Evolutionary conservation across 2,329 filamentous ascomycete species (phyloP).

Genomic region (Neofusicoccum parvum): DNA sequence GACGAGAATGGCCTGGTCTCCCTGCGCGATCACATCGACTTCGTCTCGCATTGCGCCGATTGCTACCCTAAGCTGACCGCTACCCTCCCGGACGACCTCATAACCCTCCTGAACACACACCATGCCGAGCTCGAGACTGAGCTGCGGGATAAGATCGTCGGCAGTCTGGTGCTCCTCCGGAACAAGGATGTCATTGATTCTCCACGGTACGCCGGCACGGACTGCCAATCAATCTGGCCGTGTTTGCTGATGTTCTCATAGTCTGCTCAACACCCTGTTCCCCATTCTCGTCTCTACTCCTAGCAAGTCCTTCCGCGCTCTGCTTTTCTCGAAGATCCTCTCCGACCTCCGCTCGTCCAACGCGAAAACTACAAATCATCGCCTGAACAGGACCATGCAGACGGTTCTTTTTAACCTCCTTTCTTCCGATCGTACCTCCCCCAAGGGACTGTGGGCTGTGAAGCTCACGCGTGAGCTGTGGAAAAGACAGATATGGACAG

Average conservation of each 20-base stretch:
- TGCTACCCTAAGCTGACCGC: conserved; percentile 83
- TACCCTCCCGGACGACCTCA: conserved; percentile 78
- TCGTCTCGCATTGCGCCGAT: conserved; percentile 90
- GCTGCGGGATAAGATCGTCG: conserved; percentile 90
- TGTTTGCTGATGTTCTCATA: conserved; percentile 22
- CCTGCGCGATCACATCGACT: conserved; percentile 88
- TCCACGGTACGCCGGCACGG: conserved; percentile 51
- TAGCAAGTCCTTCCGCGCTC: conserved; percentile 81
- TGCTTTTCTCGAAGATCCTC: conserved; percentile 88
- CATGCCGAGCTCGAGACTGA: conserved; percentile 82
- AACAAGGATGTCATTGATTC: conserved; percentile 94
- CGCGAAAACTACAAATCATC: conserved; percentile 84
- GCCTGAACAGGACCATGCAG: conserved; percentile 89
- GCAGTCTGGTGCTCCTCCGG: conserved; percentile 80
- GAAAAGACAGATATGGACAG: conserved; percentile 95
- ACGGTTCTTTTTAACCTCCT: conserved; percentile 91
- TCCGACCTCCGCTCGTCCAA: conserved; percentile 89
- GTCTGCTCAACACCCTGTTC: conserved; percentile 86
- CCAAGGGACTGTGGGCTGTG: conserved; percentile 92
- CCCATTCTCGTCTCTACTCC: conserved; percentile 89
- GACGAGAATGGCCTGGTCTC: conserved; percentile 78
- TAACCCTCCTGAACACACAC: conserved; percentile 76
- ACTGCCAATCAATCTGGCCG: background rate
- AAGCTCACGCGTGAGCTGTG: conserved; percentile 94
- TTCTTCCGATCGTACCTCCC: conserved; percentile 78